phyloP scores from a whole-genome alignment of 495 filamentous ascomycete genomes.

The Xylaria nigripes region DNA sequence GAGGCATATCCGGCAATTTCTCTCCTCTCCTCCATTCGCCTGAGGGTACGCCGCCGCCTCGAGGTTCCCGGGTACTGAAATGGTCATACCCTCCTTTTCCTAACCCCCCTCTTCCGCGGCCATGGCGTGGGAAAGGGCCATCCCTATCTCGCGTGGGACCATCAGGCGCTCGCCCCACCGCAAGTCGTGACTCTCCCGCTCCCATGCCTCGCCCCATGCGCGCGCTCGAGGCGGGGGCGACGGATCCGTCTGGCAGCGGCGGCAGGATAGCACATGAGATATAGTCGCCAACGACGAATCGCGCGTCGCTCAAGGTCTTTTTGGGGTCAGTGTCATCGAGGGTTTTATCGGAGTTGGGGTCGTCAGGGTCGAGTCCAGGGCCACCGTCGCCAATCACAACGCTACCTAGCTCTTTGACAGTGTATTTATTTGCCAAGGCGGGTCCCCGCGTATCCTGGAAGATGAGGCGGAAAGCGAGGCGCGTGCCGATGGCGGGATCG shows the following conservation, averaged over 20 bases:
- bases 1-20: constrained; percentile 38
- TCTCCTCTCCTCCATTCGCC: constrained; percentile 57
- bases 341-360: constrained; percentile 14
- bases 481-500: constrained; percentile 66
- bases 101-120: constrained; percentile 30
- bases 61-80: constrained; percentile 9
- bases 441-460: constrained; percentile 67
- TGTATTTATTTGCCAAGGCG: constrained; percentile 46
- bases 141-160: constrained; percentile 22
- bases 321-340: constrained; percentile 35
- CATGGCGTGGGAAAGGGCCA: constrained; percentile 9
- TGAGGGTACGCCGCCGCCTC: constrained; percentile 35
- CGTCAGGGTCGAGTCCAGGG: constrained; percentile 32
- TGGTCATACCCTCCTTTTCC: constrained; percentile 18
- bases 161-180: constrained; percentile 34
- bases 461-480: constrained; percentile 77
- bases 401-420: constrained; percentile 69
- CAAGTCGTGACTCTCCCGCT: constrained; percentile 26
- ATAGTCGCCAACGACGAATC: constrained; percentile 85
- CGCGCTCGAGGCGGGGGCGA: constrained; percentile 47
- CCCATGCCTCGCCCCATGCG: constrained; percentile 31
- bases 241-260: constrained; percentile 63
- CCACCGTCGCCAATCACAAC: constrained; percentile 64
- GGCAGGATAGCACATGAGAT: constrained; percentile 72
- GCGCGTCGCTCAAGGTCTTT: constrained; percentile 63